These are phyloP conservation scores for Protomyces inundatus DNA, from an alignment of 1,139 yeast species.

Conservation along the genomic window DNA sequence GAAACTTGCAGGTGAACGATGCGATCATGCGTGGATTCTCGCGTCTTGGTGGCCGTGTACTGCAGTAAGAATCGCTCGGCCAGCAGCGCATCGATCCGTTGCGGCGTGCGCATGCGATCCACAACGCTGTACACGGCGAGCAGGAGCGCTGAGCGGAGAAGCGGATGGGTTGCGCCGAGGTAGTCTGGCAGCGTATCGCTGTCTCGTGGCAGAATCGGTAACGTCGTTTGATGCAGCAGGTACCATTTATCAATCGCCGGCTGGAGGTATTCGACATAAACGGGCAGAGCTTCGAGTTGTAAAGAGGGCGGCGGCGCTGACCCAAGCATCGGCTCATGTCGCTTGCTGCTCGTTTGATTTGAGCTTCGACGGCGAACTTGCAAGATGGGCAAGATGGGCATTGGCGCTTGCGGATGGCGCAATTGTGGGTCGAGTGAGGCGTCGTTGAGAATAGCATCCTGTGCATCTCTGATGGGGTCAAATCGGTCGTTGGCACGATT, in stretches of 20 bases:
- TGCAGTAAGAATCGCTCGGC: constrained; percentile 14
- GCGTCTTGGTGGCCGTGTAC: constrained; percentile 2
- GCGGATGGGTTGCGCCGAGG: background rate
- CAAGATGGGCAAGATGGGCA: background rate
- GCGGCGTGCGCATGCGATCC: constrained; percentile 3
- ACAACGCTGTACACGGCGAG: constrained; percentile 19
- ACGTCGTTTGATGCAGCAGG: constrained; percentile 20
- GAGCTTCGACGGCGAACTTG: background rate
- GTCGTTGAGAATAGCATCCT: background rate
- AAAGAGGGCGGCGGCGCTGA: background rate
- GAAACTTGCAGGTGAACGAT: constrained; percentile 15
- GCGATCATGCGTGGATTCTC: background rate
- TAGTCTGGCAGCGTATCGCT: background rate
- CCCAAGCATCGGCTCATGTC: background rate
- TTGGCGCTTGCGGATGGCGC: background rate
- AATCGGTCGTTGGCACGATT: background rate
- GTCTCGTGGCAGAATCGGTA: constrained; percentile 7
- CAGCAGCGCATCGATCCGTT: constrained; percentile 11
- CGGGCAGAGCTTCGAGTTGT: background rate
- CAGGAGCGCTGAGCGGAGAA: constrained; percentile 15
- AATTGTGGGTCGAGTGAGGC: background rate
- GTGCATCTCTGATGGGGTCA: background rate
- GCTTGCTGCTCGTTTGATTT: background rate
- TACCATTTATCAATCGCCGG: constrained; percentile 20
- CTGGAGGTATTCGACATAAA: constrained; percentile 9